Percentiles rank a stretch among this genome's conserved stretches.
These are phyloP conservation scores for Aspergillus calidoustus DNA, from an alignment of 2,329 filamentous ascomycete species.

Conservation along the genomic window DNA sequence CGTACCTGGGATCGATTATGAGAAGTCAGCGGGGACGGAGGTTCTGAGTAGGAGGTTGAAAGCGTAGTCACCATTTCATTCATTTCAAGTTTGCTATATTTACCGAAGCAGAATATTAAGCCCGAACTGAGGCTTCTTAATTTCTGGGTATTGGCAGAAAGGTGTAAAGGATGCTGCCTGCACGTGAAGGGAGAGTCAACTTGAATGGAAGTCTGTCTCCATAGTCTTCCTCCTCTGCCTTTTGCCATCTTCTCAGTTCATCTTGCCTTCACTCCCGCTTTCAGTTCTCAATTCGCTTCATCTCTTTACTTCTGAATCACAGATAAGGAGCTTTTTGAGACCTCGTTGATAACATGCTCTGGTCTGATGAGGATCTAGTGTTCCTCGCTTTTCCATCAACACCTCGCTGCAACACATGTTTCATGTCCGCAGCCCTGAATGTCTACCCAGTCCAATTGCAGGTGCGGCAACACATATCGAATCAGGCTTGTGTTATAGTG, in stretches of 20 bases:
- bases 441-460: neutral
- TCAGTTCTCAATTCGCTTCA: neutral
- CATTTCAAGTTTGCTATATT: neutral
- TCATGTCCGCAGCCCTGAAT: neutral
- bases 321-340: neutral
- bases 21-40: slow-evolving; percentile 41
- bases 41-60: slow-evolving; percentile 38
- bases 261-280: neutral
- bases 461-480: slow-evolving; percentile 2
- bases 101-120: neutral
- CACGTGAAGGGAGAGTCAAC: no score
- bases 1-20: slow-evolving; percentile 36
- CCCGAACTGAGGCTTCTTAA: neutral
- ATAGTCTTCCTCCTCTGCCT: neutral
- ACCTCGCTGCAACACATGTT: neutral
- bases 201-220: no score
- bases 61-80: slow-evolving; percentile 16
- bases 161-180: no score
- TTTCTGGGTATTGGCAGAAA: neutral
- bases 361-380: neutral
- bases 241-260: neutral
- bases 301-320: neutral
- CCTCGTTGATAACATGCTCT: neutral
- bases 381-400: neutral
- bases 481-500: neutral